phyloP scores from a whole-genome alignment of 805 yeast genomes.

The Wickerhamomyces queroliae region DNA sequence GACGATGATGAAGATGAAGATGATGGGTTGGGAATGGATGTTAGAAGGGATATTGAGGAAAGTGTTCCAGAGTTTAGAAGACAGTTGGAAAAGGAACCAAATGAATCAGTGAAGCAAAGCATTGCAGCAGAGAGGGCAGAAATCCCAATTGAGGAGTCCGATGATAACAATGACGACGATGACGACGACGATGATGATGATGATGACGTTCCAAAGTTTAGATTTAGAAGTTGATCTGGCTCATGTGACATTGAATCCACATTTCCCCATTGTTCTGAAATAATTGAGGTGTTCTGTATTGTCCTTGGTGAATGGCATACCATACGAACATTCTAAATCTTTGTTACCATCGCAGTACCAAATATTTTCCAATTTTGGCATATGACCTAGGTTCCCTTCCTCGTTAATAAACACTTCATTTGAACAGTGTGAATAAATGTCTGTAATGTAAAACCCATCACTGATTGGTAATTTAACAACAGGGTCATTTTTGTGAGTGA shows the following conservation, averaged over 20 bases:
- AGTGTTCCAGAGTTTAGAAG: conserved; percentile 16
- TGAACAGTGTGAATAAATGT: conserved; percentile 12
- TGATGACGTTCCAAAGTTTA: conserved; percentile 31
- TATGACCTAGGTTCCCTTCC: conserved; percentile 5
- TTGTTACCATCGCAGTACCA: conserved; percentile 68
- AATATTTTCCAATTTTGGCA: conserved; percentile 40
- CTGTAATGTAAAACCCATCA: conserved; percentile 12
- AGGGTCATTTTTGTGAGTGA: conserved; percentile 22
- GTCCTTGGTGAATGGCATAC: conserved; percentile 13
- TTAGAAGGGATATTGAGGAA: conserved; percentile 7
- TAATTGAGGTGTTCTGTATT: conserved; percentile 23
- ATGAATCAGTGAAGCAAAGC: not conserved
- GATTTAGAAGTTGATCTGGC: conserved; percentile 19
- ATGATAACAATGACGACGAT: conserved; percentile 6
- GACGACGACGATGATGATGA: conserved; percentile 23
- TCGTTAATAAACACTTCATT: conserved; percentile 21
- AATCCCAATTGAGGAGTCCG: not conserved
- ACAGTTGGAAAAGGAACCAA: not conserved
- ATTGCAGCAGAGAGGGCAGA: not conserved
- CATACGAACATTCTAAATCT: conserved; percentile 45
- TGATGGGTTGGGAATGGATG: conserved; percentile 19
- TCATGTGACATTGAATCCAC: conserved; percentile 14
- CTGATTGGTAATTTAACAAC: conserved; percentile 19
- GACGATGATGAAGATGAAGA: conserved; percentile 13
- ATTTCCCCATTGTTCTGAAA: conserved; percentile 22